Conservation (phyloP, 2,329 filamentous ascomycete genomes). For the Alternaria brassicae region DNA sequence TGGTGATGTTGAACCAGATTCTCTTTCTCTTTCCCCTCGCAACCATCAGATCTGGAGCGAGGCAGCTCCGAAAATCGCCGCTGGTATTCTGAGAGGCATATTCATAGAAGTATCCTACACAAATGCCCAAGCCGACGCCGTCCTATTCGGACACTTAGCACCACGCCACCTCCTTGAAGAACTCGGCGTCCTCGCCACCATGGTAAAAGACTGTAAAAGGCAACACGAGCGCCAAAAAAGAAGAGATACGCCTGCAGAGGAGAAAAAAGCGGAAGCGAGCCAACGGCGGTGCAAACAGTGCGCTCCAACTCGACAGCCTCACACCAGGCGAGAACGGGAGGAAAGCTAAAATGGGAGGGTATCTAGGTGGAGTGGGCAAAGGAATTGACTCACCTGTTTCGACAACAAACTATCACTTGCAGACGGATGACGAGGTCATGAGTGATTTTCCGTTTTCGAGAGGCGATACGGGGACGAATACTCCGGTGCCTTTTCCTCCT, state of each 20-base stretch:
- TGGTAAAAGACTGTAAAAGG: constrained; percentile 65
- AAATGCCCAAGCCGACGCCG: constrained; percentile 76
- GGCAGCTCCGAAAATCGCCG: constrained; percentile 82
- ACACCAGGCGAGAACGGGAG: constrained; percentile 8
- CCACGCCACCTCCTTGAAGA: constrained; percentile 84
- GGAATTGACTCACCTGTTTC: constrained; percentile 25
- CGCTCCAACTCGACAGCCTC: constrained; percentile 27
- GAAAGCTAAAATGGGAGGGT: constrained; percentile 24
- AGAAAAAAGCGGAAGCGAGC: constrained; percentile 71
- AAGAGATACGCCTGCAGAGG: constrained; percentile 45
- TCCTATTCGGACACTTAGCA: constrained; percentile 87
- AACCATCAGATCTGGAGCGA: constrained; percentile 87
- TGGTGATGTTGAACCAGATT: constrained; percentile 94
- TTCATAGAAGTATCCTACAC: constrained; percentile 97
- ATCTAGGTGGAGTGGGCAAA: constrained; percentile 7
- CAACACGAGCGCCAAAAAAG: constrained; percentile 43
- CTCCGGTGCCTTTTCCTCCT: constrained; percentile 19
- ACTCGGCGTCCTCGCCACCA: constrained; percentile 71
- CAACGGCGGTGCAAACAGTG: constrained; percentile 36
- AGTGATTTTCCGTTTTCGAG: constrained; percentile 31
- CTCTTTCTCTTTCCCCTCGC: constrained; percentile 78
- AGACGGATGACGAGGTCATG: constrained; percentile 38
- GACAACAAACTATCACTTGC: constrained; percentile 2
- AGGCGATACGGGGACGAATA: constrained; percentile 29
- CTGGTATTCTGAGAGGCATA: constrained; percentile 75